Evolutionary conservation across 441 rosid species (phyloP), one percentile per base, ranked within the genome.

Genomic region (Cnidoscolus chayamansa): DNA sequence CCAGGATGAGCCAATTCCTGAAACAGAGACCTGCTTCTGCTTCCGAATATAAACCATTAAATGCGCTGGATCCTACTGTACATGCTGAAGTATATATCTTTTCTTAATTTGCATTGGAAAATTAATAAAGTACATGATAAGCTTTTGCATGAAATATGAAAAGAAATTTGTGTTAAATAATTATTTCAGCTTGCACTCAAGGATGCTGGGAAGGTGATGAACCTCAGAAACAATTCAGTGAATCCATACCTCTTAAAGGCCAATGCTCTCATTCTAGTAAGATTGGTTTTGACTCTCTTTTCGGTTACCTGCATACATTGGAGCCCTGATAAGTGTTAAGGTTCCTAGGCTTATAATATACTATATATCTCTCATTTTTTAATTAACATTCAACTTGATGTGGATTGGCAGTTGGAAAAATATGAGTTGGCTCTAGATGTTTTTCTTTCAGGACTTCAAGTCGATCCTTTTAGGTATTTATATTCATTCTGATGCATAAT

Each of bases 41-140:
- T 77, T 95, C 97, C 45, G 99, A 92, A 79, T 59, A 75, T 78
- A 81, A 79, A 72, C 94, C 98, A 59, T 78, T 92, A 72, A 89
- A 82, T 79, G 98, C 97, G 75, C 84, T 91, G 61, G 99, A 95
- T 86, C 93, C 95, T 83, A 90, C 86, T 2, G 88, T 88, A 74
- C 97, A 86, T 77, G 97, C 97, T 67, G 99, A 92, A 81, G 99
- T 92, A 91, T 72, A 84, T 82, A 49, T 60, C 55, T 67, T 62
- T 35, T 35, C 61, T 53, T 70, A 37, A 55, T 70, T 71, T 50
- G 40, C 37, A 4, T 65, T 12, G 30, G 43, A 11, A 59, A 13
- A 31, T 56, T 32, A 31, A 50, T 51, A 40, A 53, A 53, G 60
- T 60, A 62, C 16, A 50, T 35, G 43, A 62, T 47, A 68, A 7